Evolutionary conservation across 768 basidiomycete genomes (phyloP).

Genomic region (Boletus fagicola): DNA sequence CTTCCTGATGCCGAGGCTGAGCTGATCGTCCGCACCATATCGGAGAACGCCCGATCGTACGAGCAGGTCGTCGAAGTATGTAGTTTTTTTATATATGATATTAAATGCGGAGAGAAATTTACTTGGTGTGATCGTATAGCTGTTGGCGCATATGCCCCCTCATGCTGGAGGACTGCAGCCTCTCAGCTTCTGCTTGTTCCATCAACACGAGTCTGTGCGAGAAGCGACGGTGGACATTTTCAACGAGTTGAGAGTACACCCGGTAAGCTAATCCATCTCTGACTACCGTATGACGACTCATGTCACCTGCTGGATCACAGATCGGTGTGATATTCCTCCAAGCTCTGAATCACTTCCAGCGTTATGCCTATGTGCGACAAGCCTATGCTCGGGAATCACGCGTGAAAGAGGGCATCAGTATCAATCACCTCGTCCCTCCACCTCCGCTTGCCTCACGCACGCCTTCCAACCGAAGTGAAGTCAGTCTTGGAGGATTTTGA

Average conservation of each 20-base stretch:
- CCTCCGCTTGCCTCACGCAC: constrained; percentile 33
- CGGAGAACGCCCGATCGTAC: constrained; percentile 71
- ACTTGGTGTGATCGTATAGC: constrained; percentile 40
- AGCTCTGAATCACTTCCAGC: constrained; percentile 83
- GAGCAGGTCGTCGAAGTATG: constrained; percentile 87
- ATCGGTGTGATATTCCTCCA: constrained; percentile 77
- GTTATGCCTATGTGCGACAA: constrained; percentile 83
- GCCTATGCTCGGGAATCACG: constrained; percentile 63
- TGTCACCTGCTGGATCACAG: constrained; percentile 37
- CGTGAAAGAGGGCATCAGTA: constrained; percentile 28
- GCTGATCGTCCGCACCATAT: constrained; percentile 71
- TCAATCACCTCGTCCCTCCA: constrained; percentile 36
- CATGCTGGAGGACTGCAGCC: constrained; percentile 82
- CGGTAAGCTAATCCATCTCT: constrained; percentile 49
- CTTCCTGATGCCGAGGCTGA: constrained; percentile 73
- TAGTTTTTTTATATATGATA: neutral
- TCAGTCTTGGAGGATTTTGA: constrained; percentile 40
- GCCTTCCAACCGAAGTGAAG: constrained; percentile 47
- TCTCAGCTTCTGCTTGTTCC: constrained; percentile 87
- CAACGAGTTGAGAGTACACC: constrained; percentile 70
- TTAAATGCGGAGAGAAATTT: neutral
- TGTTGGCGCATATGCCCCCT: constrained; percentile 74
- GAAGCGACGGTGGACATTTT: constrained; percentile 83
- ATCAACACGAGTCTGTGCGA: constrained; percentile 73
- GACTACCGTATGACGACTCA: neutral